phyloP scores from a whole-genome alignment of 352 stramenopile genomes.

The Globisporangium paddicum region DNA sequence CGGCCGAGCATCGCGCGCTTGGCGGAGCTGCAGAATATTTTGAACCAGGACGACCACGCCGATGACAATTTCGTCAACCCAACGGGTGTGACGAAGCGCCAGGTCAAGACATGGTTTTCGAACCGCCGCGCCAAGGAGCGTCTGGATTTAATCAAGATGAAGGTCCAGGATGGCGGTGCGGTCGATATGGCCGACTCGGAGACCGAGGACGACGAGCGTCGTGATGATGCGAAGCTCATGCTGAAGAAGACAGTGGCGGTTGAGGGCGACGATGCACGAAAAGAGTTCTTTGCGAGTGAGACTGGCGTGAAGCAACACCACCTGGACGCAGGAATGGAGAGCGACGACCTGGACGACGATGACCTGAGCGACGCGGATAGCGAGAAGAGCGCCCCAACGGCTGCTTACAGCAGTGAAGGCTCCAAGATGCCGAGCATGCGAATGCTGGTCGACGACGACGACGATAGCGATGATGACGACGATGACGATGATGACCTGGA shows the following conservation, averaged over 20 bases:
- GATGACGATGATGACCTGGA: conserved; percentile 13
- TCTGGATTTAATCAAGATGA: conserved; percentile 77
- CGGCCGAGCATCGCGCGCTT: conserved; percentile 54
- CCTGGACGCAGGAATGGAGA: conserved; percentile 25
- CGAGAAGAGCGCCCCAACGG: neutral
- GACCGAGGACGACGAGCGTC: conserved; percentile 34
- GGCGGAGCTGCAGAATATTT: conserved; percentile 60
- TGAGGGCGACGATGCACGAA: conserved; percentile 12
- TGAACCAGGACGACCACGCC: conserved; percentile 70
- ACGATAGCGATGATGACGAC: conserved; percentile 15
- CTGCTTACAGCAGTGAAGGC: neutral
- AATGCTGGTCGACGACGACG: conserved; percentile 21
- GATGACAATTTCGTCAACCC: conserved; percentile 46
- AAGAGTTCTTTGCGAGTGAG: conserved; percentile 16
- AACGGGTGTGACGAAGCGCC: conserved; percentile 60
- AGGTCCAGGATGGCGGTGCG: conserved; percentile 36
- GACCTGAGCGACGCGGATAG: conserved; percentile 16
- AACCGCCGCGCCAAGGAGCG: conserved; percentile 78
- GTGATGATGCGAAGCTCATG: conserved; percentile 15
- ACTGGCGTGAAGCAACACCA: conserved; percentile 12
- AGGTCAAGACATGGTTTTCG: conserved; percentile 85
- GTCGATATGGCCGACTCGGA: conserved; percentile 24
- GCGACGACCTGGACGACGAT: conserved; percentile 29
- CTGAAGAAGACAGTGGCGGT: neutral
- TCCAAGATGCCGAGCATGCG: conserved; percentile 11